These are phyloP conservation scores for Talaromyces atroroseus DNA, from an alignment of 2,329 filamentous ascomycete genomes.

Conservation along the genomic window DNA sequence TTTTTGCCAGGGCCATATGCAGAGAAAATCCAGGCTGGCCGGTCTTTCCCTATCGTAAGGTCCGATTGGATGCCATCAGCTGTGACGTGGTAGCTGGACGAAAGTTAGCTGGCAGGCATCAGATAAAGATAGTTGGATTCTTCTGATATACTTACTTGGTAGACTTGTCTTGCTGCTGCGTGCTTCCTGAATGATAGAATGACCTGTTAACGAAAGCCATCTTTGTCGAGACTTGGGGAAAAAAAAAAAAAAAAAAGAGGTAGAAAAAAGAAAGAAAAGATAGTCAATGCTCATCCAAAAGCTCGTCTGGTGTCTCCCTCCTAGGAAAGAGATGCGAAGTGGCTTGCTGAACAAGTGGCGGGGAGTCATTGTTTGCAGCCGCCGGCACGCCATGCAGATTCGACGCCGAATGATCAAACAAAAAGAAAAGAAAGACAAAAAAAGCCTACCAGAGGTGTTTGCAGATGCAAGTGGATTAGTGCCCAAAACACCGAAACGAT, in stretches of 20 bases:
- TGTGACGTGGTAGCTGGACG: slow-evolving; percentile 50
- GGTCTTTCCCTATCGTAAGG: slow-evolving; percentile 56
- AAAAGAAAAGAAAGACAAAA: not conserved
- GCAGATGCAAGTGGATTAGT: slow-evolving; percentile 14
- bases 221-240: not conserved
- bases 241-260: not conserved
- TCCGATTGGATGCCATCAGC: slow-evolving; percentile 59
- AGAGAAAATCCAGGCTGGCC: slow-evolving; percentile 80
- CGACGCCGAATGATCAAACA: not conserved
- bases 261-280: not conserved
- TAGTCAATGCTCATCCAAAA: not conserved
- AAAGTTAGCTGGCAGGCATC: not conserved
- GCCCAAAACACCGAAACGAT: slow-evolving; percentile 54
- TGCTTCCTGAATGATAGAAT: slow-evolving; percentile 1
- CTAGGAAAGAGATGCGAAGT: not conserved
- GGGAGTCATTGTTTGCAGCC: not conserved
- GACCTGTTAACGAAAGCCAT: not conserved
- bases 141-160: not conserved
- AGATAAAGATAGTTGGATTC: not conserved
- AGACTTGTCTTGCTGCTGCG: slow-evolving; percentile 11
- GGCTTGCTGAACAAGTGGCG: not conserved
- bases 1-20: slow-evolving; percentile 74
- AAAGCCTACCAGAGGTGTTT: slow-evolving; percentile 29
- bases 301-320: not conserved
- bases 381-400: not conserved